phyloP scores from a whole-genome alignment of 1,139 yeast genomes.

The Blastobotrys aristatus region DNA sequence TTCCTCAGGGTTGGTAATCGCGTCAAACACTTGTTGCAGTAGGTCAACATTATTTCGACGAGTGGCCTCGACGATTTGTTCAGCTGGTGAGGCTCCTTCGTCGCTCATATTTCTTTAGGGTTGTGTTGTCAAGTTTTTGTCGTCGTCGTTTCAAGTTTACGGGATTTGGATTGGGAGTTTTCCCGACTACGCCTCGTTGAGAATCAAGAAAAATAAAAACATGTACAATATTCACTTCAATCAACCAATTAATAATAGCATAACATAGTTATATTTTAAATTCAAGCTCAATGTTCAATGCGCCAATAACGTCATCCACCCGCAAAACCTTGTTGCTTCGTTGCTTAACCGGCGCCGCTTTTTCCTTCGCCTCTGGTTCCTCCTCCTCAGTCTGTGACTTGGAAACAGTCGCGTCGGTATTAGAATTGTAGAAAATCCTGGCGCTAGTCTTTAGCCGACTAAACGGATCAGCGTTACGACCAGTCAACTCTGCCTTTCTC shows the following conservation, averaged over 20 bases:
- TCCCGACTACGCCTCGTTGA: neutral
- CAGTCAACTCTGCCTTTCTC: slow-evolving; percentile 42
- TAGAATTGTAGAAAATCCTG: slow-evolving; percentile 63
- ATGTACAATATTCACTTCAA: no score
- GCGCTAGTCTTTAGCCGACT: slow-evolving; percentile 84
- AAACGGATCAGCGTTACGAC: slow-evolving; percentile 73
- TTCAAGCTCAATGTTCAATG: slow-evolving; percentile 43
- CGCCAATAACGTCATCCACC: slow-evolving; percentile 44
- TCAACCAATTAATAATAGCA: no score
- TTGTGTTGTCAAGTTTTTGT: no score
- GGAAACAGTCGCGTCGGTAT: slow-evolving; percentile 26
- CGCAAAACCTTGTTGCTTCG: slow-evolving; percentile 21
- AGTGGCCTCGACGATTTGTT: slow-evolving; percentile 81
- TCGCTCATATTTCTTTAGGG: slow-evolving; percentile 12
- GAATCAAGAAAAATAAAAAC: no score
- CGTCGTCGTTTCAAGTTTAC: neutral
- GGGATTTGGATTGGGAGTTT: neutral
- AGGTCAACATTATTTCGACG: slow-evolving; percentile 85
- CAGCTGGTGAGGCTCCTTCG: slow-evolving; percentile 68
- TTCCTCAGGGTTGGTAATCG: slow-evolving; percentile 25
- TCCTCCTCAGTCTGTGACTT: slow-evolving; percentile 35
- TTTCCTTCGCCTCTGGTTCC: slow-evolving; percentile 27
- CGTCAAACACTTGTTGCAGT: slow-evolving; percentile 50
- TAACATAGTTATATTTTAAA: slow-evolving; percentile 1
- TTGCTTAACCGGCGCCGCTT: slow-evolving; percentile 1